These are phyloP conservation scores for Pichia sp. DNA, from an alignment of 1,139 yeast species.

Conservation along the genomic window DNA sequence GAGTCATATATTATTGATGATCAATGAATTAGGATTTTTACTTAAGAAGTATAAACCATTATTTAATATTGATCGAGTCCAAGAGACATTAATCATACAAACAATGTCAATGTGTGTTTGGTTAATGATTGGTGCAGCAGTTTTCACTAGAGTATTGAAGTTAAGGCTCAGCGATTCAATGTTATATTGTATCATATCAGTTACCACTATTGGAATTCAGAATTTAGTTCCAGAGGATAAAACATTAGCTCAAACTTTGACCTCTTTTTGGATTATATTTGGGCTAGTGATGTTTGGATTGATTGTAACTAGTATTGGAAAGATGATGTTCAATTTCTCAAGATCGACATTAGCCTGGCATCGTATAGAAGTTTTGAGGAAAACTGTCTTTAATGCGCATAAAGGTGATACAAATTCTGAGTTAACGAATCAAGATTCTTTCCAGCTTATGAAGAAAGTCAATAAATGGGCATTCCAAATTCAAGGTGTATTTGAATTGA, in stretches of 20 bases:
- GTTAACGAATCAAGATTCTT: slow-evolving; percentile 36
- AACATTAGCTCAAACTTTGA: slow-evolving; percentile 46
- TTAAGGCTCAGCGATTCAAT: slow-evolving; percentile 54
- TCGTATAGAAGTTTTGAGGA: slow-evolving; percentile 35
- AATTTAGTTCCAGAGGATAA: slow-evolving; percentile 46
- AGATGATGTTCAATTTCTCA: slow-evolving; percentile 52
- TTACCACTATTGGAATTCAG: slow-evolving; percentile 75
- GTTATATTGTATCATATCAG: slow-evolving; percentile 64
- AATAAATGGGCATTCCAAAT: slow-evolving; percentile 12
- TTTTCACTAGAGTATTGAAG: slow-evolving; percentile 38
- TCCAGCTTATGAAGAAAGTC: slow-evolving; percentile 37
- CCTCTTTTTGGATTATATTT: slow-evolving; percentile 53
- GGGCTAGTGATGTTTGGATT: slow-evolving; percentile 72
- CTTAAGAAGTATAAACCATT: slow-evolving; percentile 56
- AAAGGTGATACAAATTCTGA: slow-evolving; percentile 13
- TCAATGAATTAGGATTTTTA: slow-evolving; percentile 57
- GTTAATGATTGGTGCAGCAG: slow-evolving; percentile 62
- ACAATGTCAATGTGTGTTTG: slow-evolving; percentile 59
- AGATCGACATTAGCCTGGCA: slow-evolving; percentile 63
- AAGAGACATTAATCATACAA: slow-evolving; percentile 65
- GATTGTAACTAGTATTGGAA: slow-evolving; percentile 60
- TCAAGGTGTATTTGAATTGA: slow-evolving; percentile 30
- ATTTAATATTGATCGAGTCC: slow-evolving; percentile 58
- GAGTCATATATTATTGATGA: slow-evolving; percentile 44
- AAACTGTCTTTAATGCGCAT: slow-evolving; percentile 4